Evolutionary conservation across 352 stramenopile genomes (phyloP).

Genomic region (Pythium graminicola): DNA sequence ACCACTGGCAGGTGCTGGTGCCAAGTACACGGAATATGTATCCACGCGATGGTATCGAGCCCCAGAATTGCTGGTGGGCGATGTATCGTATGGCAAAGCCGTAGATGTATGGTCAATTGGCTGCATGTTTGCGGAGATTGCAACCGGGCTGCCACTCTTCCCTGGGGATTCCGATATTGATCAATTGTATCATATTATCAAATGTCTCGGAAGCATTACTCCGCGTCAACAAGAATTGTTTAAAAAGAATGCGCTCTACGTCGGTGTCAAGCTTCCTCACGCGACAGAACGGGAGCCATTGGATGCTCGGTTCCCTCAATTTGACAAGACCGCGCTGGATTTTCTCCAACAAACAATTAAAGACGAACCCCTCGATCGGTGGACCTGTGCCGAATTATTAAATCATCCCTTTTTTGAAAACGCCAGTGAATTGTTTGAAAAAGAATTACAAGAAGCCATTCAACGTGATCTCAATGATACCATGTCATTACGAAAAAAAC

Average conservation of each 20-base stretch:
- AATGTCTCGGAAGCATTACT: conserved; percentile 64
- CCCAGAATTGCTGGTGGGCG: conserved; percentile 88
- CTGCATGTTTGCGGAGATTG: conserved; percentile 95
- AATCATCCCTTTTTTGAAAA: conserved; percentile 70
- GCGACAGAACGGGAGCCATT: conserved; percentile 52
- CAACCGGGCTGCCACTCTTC: conserved; percentile 94
- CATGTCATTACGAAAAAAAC: conserved; percentile 51
- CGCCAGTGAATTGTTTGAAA: conserved; percentile 45
- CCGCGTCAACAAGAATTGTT: conserved; percentile 76
- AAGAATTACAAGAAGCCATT: conserved; percentile 66
- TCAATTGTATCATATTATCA: conserved; percentile 85
- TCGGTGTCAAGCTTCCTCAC: conserved; percentile 68
- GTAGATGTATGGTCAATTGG: conserved; percentile 97
- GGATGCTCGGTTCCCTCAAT: conserved; percentile 50
- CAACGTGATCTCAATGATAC: conserved; percentile 58
- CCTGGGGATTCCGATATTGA: conserved; percentile 96
- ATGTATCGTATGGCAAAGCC: conserved; percentile 90
- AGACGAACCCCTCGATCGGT: conserved; percentile 70
- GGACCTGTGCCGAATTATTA: conserved; percentile 71
- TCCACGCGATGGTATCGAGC: conserved; percentile 94
- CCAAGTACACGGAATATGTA: conserved; percentile 87
- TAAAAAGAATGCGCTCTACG: conserved; percentile 73
- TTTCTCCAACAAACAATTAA: conserved; percentile 69
- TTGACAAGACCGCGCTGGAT: conserved; percentile 60
- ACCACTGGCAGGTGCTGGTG: conserved; percentile 51